phyloP scores from a whole-genome alignment of 176 grass and related monocot species.

The Phyllostachys edulis region DNA sequence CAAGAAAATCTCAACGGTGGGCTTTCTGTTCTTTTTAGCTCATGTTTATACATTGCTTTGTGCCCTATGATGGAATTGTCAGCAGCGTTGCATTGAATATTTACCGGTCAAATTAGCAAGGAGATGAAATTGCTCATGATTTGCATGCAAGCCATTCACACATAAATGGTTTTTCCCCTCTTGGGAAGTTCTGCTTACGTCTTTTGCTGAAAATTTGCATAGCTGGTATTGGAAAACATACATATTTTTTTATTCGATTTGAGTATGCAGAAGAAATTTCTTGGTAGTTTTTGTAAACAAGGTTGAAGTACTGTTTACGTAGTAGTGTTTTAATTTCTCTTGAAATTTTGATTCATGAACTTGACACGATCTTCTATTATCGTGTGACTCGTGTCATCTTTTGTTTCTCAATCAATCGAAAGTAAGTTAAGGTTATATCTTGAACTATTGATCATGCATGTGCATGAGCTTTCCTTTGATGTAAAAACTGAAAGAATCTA shows the following conservation, averaged over 20 bases:
- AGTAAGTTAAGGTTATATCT: background rate
- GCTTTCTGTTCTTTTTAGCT: constrained; percentile 18
- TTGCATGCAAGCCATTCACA: background rate
- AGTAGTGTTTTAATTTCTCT: background rate
- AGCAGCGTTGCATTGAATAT: background rate
- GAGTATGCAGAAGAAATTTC: background rate
- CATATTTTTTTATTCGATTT: background rate
- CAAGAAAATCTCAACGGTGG: constrained; percentile 78
- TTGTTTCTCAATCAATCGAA: background rate
- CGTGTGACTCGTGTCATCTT: background rate
- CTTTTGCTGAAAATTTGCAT: background rate
- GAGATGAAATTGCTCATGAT: background rate
- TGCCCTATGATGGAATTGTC: background rate
- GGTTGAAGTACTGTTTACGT: background rate
- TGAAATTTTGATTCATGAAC: constrained; percentile 1
- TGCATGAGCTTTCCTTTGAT: background rate
- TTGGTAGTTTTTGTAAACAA: background rate
- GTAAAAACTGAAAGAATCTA: background rate
- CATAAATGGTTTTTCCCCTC: background rate
- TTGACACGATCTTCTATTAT: background rate
- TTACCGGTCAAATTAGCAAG: background rate
- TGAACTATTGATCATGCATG: background rate
- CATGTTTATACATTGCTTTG: background rate
- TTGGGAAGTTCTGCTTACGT: background rate
- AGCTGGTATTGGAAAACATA: background rate